Base-by-base conservation (phyloP, 2,329 filamentous ascomycete species). In the Nigrograna mackinnonii region DNA sequence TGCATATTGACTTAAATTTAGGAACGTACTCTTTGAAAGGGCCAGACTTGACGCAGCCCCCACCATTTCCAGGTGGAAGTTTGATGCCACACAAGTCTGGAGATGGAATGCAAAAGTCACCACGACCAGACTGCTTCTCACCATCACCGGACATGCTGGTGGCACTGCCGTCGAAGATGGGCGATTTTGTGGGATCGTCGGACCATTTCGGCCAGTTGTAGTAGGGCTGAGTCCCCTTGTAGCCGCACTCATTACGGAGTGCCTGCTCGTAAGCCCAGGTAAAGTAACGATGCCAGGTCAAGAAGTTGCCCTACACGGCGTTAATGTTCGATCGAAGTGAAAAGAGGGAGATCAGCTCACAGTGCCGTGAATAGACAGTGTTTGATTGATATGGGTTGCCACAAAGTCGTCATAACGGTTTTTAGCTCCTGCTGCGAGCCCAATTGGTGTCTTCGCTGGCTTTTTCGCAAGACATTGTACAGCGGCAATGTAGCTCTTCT, bases 141-240 rank as follows among this genome's bases (percentile, higher is more conserved):
- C 78, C 78, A 44, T 80, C 74, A 16, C 77, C 75, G 19, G 72
- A 55, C 47, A 67, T 63, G 41, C 71, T 68, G 37, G 72, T 77
- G 19, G 70, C 72, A 47, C 73, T 76, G 36, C 80, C 80, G 49
- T 80, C 78, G 46, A 84, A 82, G 36, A 82, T 57, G 12, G 78
- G 75, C 0, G 78, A 79, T 41, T 72, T 69, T 46, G 43, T 30
- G 1, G 62, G 63, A 24, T 81, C 72, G 3, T 66, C 47, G 2
- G 73, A 66, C 62, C 73, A 74, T 39, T 70, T 69, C 3, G 71
- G 71, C 75, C 78, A 82, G 57, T 80, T 76, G 66, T 74, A 75
- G 64, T 79, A 80, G 3, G 72, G 72, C 35, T 70, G 66, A 31
- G 62, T 63, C 37, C 69, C 71, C 6, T 50, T 63, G 43, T 73